Percentiles rank a stretch among this genome's conserved stretches.
Conservation (phyloP, 768 basidiomycete genomes). For the Mycena rebaudengoi region DNA sequence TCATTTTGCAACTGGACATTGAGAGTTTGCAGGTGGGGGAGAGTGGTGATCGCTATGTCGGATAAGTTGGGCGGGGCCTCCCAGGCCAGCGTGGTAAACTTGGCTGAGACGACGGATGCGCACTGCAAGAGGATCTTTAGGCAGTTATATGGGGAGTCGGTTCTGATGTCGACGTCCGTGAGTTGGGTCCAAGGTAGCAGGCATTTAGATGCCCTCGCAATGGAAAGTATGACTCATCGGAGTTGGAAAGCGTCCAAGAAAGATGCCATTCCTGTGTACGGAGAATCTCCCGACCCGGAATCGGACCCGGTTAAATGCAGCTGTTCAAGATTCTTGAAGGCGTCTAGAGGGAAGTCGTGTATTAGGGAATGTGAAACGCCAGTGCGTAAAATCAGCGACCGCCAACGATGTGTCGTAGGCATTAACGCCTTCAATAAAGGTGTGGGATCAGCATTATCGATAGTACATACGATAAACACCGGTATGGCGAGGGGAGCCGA, state of each 20-base stretch:
- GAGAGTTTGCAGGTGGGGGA: background rate
- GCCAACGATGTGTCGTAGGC: background rate
- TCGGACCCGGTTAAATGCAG: background rate
- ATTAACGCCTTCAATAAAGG: background rate
- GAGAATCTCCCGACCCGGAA: too few species aligned
- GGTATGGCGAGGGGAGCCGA: background rate
- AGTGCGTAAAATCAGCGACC: background rate
- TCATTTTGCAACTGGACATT: background rate
- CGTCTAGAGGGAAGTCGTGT: background rate
- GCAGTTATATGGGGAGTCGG: background rate
- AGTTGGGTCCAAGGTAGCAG: slow-evolving; percentile 19
- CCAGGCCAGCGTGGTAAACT: background rate
- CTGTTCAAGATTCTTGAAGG: background rate
- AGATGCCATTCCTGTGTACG: slow-evolving; percentile 3
- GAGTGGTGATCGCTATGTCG: background rate
- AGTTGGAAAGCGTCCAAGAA: too few species aligned
- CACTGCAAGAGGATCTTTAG: slow-evolving; percentile 4
- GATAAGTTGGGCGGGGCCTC: background rate
- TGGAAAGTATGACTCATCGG: too few species aligned
- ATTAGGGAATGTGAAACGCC: background rate
- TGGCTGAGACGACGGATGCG: background rate
- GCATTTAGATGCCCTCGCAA: too few species aligned
- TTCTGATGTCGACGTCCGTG: background rate
- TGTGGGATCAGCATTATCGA: background rate
- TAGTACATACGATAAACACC: background rate